Conservation (phyloP, 2,329 filamentous ascomycete species). For the Aspergillus pseudonomiae region DNA sequence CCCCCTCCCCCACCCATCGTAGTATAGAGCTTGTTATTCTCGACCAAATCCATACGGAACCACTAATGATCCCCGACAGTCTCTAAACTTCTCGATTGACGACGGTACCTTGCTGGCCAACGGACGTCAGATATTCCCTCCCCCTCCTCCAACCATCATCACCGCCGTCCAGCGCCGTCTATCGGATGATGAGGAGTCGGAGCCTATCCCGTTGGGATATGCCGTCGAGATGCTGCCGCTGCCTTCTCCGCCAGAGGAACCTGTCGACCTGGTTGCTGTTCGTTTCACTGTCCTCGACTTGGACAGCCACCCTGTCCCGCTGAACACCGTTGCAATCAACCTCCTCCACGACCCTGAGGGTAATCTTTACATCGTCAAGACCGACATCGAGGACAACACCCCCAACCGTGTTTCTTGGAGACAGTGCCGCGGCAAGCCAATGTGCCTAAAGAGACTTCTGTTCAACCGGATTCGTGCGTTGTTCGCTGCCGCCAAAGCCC, state of each 20-base stretch:
- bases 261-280: conserved; percentile 40
- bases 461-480: conserved; percentile 43
- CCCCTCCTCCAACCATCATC: conserved; percentile 34
- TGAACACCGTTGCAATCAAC: conserved; percentile 47
- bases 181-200: conserved; percentile 40
- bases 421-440: conserved; percentile 45
- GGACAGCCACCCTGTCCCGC: conserved; percentile 45
- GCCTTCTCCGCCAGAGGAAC: conserved; percentile 32
- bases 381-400: conserved; percentile 41
- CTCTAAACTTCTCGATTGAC: conserved; percentile 41
- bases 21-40: not conserved
- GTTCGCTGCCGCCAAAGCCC: conserved; percentile 40
- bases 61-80: conserved; percentile 25
- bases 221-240: conserved; percentile 44
- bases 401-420: conserved; percentile 44
- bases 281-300: conserved; percentile 51
- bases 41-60: not conserved
- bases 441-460: conserved; percentile 42
- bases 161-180: conserved; percentile 38
- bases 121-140: conserved; percentile 43
- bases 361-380: conserved; percentile 41
- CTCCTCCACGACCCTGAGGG: conserved; percentile 40
- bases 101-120: conserved; percentile 41
- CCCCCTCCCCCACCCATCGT: not conserved
- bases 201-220: conserved; percentile 45